Percentiles rank a stretch among this genome's conserved stretches.
phyloP scores from a whole-genome alignment of 148 eudicot genomes.

The Persicaria maculosa region DNA sequence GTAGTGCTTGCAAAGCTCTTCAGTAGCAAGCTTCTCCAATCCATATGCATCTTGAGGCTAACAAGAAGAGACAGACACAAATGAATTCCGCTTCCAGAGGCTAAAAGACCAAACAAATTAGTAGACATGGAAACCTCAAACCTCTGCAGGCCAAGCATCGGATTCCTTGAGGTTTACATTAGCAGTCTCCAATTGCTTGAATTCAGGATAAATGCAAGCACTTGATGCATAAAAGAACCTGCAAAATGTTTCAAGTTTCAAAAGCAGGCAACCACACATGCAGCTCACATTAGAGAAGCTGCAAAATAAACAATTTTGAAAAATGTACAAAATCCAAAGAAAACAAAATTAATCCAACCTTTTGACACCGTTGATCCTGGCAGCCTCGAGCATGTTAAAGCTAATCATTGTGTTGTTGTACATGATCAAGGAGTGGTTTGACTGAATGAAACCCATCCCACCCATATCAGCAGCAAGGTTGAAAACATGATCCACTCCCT shows the following conservation, averaged over 20 bases:
- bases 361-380: constrained; percentile 42
- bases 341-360: constrained; percentile 23
- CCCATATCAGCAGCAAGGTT: constrained; percentile 61
- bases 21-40: constrained; percentile 51
- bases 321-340: not conserved
- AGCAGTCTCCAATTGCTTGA: constrained; percentile 45
- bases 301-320: not conserved
- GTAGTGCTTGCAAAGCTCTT: constrained; percentile 57
- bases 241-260: constrained; percentile 1
- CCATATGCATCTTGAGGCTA: constrained; percentile 62
- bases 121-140: not conserved
- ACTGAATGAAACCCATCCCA: constrained; percentile 55
- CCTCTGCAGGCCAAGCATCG: constrained; percentile 62
- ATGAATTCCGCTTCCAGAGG: not conserved
- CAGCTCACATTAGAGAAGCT: constrained; percentile 36
- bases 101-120: not conserved
- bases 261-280: not conserved
- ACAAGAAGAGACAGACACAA: not conserved
- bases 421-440: constrained; percentile 47
- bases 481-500: constrained; percentile 50
- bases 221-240: constrained; percentile 57
- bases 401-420: constrained; percentile 57
- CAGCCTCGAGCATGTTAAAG: constrained; percentile 54
- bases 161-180: constrained; percentile 49
- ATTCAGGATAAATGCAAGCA: constrained; percentile 54